Evolutionary conservation across 1,284 basidiomycete genomes (phyloP), one percentile per base, ranked within the genome.

Genomic region (Pterulicium gracile): DNA sequence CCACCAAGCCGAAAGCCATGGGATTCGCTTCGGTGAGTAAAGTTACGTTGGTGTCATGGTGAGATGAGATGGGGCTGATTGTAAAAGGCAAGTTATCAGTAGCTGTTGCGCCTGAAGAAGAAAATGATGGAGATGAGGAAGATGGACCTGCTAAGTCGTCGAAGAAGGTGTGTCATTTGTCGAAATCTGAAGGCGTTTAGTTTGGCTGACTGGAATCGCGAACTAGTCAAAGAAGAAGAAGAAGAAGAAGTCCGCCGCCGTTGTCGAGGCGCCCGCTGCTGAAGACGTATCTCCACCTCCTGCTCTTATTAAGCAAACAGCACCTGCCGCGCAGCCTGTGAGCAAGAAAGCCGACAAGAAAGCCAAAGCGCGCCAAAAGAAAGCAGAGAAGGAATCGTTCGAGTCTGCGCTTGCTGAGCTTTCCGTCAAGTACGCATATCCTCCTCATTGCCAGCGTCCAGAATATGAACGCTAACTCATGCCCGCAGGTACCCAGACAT

Each of bases 391-490:
- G 52, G 85, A 93, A 55, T 88, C 94, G 52, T 68, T 95, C 21
- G 90, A 94, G 58, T 72, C 77, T 48, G 90, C 82, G 0, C 68
- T 95, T 5, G 82, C 81, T 2, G 90, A 94, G 57, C 70, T 96
- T 18, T 83, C 85, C 3, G 54, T 81, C 47, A 85, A 87, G 81
- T 32, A 32, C 27, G 45, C 36, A 43, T n/a, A n/a, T n/a, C n/a
- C n/a, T n/a, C n/a, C n/a, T n/a, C n/a, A n/a, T 15, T 17, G 32
- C 15, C 36, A 15, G n/a, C 35, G 20, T 47, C 18, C 49, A 77
- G 79, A 55, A 75, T 77, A 55, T 75, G 77, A 4, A 67, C 76
- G n/a, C 66, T 77, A 4, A 41, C 17, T 10, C 68, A 74, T 51
- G 27, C 27, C n/a, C 27, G n/a, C n/a, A 67, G 65, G 21, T 57